Percentiles rank a stretch among this genome's conserved stretches.
These are phyloP conservation scores for Tulasnella sp. DNA, from an alignment of 768 basidiomycete genomes.

Conservation along the genomic window DNA sequence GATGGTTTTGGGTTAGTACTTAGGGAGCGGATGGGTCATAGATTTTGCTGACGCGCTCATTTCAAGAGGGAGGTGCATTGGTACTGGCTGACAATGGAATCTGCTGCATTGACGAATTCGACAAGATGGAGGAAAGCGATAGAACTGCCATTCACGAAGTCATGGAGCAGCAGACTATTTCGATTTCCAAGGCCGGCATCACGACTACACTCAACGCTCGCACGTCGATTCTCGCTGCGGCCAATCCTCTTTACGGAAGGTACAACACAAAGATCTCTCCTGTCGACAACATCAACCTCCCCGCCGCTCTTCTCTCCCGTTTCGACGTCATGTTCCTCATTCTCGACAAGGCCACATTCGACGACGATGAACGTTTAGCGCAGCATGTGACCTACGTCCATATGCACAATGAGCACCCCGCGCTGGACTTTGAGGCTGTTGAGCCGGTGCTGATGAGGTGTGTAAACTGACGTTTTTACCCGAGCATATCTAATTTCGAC, in stretches of 20 bases:
- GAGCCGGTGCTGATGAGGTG: conserved; percentile 84
- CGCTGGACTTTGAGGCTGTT: conserved; percentile 61
- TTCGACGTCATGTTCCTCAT: conserved; percentile 96
- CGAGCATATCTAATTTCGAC: conserved; percentile 8
- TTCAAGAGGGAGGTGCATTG: conserved; percentile 93
- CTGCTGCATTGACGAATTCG: conserved; percentile 99
- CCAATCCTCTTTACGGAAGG: conserved; percentile 94
- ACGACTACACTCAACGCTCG: conserved; percentile 96
- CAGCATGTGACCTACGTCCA: conserved; percentile 98
- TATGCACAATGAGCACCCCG: conserved; percentile 88
- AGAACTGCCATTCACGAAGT: conserved; percentile 99
- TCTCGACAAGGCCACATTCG: conserved; percentile 87
- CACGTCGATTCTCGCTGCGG: conserved; percentile 94
- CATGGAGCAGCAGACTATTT: conserved; percentile 99
- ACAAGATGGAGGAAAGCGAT: conserved; percentile 99
- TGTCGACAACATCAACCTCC: conserved; percentile 98
- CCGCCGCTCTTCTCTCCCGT: conserved; percentile 89
- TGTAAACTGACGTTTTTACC: not conserved
- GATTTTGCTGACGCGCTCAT: conserved; percentile 67
- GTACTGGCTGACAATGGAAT: conserved; percentile 99
- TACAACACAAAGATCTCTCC: conserved; percentile 98
- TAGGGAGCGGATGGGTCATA: conserved; percentile 78
- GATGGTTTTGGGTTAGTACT: conserved; percentile 82
- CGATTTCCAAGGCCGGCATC: conserved; percentile 98
- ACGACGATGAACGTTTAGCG: conserved; percentile 92